A percentile compares a stretch with the other conserved stretches of the same genome.
Conservation (phyloP, 2,329 filamentous ascomycete genomes). For the Penicillium griseofulvum region DNA sequence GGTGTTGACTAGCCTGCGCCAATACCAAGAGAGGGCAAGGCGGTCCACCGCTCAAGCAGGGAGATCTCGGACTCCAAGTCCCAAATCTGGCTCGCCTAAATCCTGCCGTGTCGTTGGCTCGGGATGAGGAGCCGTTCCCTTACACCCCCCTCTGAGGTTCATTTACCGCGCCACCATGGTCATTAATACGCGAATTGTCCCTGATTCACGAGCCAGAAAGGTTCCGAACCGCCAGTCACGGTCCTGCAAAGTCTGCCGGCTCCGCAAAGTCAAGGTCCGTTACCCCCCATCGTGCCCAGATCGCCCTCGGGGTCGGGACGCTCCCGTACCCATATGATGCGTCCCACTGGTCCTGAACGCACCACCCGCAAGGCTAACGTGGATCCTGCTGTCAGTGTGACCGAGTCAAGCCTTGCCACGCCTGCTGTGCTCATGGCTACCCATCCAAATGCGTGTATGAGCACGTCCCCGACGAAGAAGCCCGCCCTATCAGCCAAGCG, state of each 20-base stretch:
- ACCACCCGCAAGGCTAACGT: constrained; percentile 13
- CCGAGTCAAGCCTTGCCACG: constrained; percentile 40
- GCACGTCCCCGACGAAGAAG: constrained; percentile 31
- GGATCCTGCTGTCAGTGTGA: constrained; percentile 31
- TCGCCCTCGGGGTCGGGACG: constrained; percentile 13
- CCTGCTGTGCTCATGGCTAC: constrained; percentile 41
- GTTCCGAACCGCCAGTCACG: constrained; percentile 34
- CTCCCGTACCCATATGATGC: constrained; percentile 8
- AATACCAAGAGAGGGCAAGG: not conserved
- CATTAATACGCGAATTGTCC: constrained; percentile 14
- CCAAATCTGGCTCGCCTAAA: constrained; percentile 30
- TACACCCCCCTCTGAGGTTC: constrained; percentile 3
- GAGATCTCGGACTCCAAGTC: constrained; percentile 31
- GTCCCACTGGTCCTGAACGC: not conserved
- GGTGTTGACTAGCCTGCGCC: not conserved
- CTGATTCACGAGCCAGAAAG: constrained; percentile 28
- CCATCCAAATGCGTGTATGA: constrained; percentile 41
- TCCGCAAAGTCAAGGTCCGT: constrained; percentile 41
- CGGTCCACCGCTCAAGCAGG: constrained; percentile 8
- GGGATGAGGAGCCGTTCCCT: constrained; percentile 12
- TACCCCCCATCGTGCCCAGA: constrained; percentile 18
- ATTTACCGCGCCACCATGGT: constrained; percentile 20
- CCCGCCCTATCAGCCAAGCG: constrained; percentile 35
- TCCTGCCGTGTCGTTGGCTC: constrained; percentile 30
- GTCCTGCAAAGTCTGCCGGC: constrained; percentile 39